Percentiles rank a stretch among this genome's conserved stretches.
Evolutionary conservation across 108 stramenopile species (phyloP).

Genomic region (Pseudonitzschia multistriata): DNA sequence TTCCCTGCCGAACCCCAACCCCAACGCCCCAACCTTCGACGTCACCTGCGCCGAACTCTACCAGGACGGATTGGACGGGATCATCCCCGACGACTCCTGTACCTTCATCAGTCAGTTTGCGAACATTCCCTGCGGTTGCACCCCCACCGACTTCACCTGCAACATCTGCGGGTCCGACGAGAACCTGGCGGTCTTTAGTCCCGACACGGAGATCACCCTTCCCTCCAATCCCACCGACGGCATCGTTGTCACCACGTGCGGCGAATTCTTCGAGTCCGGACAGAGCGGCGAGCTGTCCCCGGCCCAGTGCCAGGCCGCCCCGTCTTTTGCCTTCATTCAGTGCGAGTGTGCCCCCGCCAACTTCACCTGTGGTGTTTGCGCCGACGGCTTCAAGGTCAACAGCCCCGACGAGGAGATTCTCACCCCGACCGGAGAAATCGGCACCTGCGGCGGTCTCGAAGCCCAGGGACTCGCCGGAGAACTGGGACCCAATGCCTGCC

Average conservation of each 20-base stretch:
- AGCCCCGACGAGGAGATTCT: not conserved
- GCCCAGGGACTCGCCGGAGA: not conserved
- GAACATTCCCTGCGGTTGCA: not conserved
- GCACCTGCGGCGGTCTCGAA: conserved; percentile 3
- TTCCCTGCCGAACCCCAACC: conserved; percentile 3
- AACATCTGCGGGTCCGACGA: not conserved
- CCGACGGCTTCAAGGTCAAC: not conserved
- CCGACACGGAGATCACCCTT: not conserved
- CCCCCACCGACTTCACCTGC: not conserved
- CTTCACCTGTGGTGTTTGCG: conserved; percentile 1
- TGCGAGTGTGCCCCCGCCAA: conserved; percentile 1
- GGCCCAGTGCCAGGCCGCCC: not conserved
- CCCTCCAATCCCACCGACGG: not conserved
- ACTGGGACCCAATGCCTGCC: not conserved
- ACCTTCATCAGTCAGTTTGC: not conserved
- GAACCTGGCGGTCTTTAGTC: not conserved
- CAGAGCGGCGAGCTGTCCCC: not conserved
- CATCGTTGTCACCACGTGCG: not conserved
- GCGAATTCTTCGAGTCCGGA: not conserved
- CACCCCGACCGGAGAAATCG: not conserved
- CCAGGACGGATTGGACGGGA: conserved; percentile 4
- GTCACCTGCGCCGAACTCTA: not conserved
- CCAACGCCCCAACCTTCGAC: not conserved
- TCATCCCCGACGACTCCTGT: conserved; percentile 3
- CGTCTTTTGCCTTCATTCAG: not conserved